Base-by-base conservation (phyloP, 2,329 filamentous ascomycete genomes). In the Scopulariopsis brevicaulis region DNA sequence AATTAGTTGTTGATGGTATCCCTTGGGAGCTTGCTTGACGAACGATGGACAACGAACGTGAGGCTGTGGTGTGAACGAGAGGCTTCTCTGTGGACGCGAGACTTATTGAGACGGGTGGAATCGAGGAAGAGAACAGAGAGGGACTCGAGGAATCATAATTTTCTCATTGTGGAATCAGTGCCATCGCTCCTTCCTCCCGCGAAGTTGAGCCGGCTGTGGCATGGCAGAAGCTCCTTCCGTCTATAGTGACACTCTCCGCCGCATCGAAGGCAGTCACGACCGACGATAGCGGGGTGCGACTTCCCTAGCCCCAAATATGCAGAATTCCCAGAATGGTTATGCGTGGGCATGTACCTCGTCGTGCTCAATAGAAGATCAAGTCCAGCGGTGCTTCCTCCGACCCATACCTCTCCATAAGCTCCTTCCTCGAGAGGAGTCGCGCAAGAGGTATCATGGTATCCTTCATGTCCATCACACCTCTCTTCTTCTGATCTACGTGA, bases 381-480 rank as follows among this genome's bases (percentile, higher is more conserved):
- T 79, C 79, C 65, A 88, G 64, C 64, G 81, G 72, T 64, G 77
- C 79, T 64, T 83, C 79, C 59, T 79, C 75, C 57, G 79, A 79
- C 25, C 71, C 76, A 66, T 90, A 95, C 62, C 84, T 79, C 55
- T 84, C 83, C 69, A 84, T 86, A 64, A 96, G 80, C 65, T 89
- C 85, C 18, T 82, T 74, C 58, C 84, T 78, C 37, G 85, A 81
- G 55, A 99, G 74, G 68, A 96, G 83, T 61, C 83, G 81, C 53
- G 90, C 81, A 54, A 97, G 78, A 7, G 90, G 89, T 66, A 91
- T 78, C 74, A 92, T 86, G 0, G 90, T 90, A 61, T 99, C 94
- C 70, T 89, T 90, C 90, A 97, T 96, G 67, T 97, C 94, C 70
- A 96, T 83, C 62, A 99, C 83, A 0, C 91, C 90, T 53, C 92